A percentile compares a stretch with the other conserved stretches of the same genome.
phyloP scores from a whole-genome alignment of 2,329 filamentous ascomycete species.

The Fusarium phyllophilum region DNA sequence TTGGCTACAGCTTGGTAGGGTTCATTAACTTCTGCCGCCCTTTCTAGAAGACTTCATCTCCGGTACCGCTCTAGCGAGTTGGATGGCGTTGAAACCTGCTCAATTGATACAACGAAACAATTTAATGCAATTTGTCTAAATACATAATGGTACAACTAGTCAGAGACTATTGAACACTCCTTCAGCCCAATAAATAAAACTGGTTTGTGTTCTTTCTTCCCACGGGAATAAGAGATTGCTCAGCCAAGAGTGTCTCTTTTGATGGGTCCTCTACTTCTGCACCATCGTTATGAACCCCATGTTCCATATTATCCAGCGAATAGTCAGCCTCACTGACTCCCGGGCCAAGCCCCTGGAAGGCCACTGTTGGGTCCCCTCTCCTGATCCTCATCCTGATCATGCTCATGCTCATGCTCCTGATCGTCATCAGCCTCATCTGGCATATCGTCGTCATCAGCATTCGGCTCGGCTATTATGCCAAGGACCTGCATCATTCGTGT shows the following conservation, averaged over 20 bases:
- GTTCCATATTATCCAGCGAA: not conserved
- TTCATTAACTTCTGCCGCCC: constrained; percentile 34
- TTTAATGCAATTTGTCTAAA: not conserved
- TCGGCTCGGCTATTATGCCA: constrained; percentile 31
- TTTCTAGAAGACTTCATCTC: constrained; percentile 44
- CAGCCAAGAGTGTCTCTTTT: constrained; percentile 7
- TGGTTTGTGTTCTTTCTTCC: not conserved
- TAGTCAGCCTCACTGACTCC: constrained; percentile 33
- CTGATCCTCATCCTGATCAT: not conserved
- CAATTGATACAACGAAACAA: constrained; percentile 1
- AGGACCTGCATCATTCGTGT: constrained; percentile 23
- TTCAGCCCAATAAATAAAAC: not conserved
- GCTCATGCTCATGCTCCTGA: constrained; percentile 18
- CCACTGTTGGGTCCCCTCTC: constrained; percentile 6
- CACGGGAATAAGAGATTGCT: constrained; percentile 25
- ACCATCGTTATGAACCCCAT: not conserved
- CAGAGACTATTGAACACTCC: not conserved
- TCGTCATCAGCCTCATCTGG: constrained; percentile 17
- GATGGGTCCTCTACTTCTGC: constrained; percentile 6
- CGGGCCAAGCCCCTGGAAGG: constrained; percentile 51
- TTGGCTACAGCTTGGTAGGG: constrained; percentile 21
- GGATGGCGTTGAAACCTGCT: constrained; percentile 3
- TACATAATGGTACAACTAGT: not conserved
- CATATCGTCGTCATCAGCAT: constrained; percentile 9
- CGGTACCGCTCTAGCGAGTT: constrained; percentile 8